phyloP scores from a whole-genome alignment of 345 rosid species.

The Eucalyptus sideroxylon region DNA sequence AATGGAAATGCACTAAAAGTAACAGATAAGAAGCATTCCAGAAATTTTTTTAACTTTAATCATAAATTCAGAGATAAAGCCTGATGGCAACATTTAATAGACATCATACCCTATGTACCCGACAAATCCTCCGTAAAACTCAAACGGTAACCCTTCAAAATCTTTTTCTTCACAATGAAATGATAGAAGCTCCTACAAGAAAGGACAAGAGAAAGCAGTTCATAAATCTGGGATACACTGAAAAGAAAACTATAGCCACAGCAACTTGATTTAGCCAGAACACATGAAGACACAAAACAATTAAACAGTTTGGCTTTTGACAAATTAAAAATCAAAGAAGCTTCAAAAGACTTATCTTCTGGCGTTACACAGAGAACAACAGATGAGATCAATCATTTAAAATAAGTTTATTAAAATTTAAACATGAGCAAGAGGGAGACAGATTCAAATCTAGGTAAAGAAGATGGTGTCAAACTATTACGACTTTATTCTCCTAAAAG shows the following conservation, averaged over 20 bases:
- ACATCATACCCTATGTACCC: slow-evolving; percentile 83
- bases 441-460: background rate
- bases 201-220: background rate
- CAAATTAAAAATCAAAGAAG: background rate
- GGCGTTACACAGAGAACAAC: background rate
- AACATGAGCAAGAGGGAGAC: background rate
- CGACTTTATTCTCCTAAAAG: background rate
- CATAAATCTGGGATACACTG: background rate
- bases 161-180: slow-evolving; percentile 55
- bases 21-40: background rate
- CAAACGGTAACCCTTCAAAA: slow-evolving; percentile 77
- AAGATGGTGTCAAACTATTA: background rate
- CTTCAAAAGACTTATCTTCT: background rate
- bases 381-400: background rate
- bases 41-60: background rate
- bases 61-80: background rate
- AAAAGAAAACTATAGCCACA: background rate
- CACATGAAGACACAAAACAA: background rate
- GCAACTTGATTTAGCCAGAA: background rate
- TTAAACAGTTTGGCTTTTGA: background rate
- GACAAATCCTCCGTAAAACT: slow-evolving; percentile 83
- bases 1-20: background rate
- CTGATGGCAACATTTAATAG: background rate
- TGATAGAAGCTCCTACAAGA: slow-evolving; percentile 63
- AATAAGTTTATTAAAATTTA: background rate